Percentiles rank a stretch among this genome's conserved stretches.
phyloP scores from a whole-genome alignment of 306 rosid genomes.

The Erythrophleum fordii region DNA sequence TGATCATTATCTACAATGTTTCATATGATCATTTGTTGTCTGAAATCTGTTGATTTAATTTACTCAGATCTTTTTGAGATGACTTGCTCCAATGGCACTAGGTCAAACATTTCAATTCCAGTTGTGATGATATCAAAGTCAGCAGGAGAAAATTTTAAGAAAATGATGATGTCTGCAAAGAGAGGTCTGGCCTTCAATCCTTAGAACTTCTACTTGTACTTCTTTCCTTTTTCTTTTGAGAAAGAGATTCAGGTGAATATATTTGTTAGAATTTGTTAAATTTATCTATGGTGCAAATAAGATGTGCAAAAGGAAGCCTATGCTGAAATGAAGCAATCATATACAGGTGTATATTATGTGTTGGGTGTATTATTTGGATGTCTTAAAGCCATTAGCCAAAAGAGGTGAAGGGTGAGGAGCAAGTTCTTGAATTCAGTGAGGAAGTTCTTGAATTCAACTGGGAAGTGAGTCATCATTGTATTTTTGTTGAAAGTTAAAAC shows the following conservation, averaged over 20 bases:
- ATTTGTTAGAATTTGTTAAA: conserved; percentile 7
- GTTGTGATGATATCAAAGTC: conserved; percentile 68
- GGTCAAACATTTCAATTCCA: conserved; percentile 66
- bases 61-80: conserved; percentile 67
- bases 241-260: conserved; percentile 1
- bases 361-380: conserved; percentile 13
- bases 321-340: not conserved
- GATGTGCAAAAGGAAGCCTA: not conserved
- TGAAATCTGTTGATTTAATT: conserved; percentile 21
- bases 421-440: conserved; percentile 7
- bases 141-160: conserved; percentile 60
- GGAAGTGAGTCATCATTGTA: not conserved
- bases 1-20: not conserved
- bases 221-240: conserved; percentile 3
- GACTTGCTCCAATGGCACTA: conserved; percentile 58
- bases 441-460: conserved; percentile 1
- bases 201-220: conserved; percentile 12
- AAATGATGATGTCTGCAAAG: conserved; percentile 50
- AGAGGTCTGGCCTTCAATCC: conserved; percentile 55
- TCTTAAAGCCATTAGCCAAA: not conserved
- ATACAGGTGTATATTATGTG: not conserved
- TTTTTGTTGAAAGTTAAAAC: not conserved
- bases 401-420: conserved; percentile 15
- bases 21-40: conserved; percentile 7
- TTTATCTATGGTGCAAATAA: conserved; percentile 22